Evolutionary conservation across 75 land plant genomes (phyloP), one percentile per base, ranked within the genome.

Genomic region (Azolla pinnata): DNA sequence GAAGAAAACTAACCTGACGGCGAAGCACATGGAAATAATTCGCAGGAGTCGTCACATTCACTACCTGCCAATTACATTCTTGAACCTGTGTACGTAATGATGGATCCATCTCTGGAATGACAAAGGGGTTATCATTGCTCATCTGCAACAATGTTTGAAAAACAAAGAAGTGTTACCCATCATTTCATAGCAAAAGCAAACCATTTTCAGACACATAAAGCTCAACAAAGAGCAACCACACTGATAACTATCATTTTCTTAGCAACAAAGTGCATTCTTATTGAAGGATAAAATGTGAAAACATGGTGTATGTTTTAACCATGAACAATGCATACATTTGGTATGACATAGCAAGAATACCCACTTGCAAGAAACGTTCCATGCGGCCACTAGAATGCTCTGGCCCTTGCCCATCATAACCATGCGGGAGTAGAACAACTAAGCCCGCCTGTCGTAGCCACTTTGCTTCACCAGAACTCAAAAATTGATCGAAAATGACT

Each of bases 321-420:
- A n/a, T n/a, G n/a, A n/a, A n/a, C n/a, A n/a, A n/a, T n/a, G n/a
- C n/a, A n/a, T n/a, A n/a, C n/a, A n/a, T n/a, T 38, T 7, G 42
- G 42, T 8, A 8, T 38, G 42, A 8, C 12, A 38, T 7, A 38
- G 14, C 12, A 8, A 38, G 57, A 55, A n/a, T 31, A 31, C 14
- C 14, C 59, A 81, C 96, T 90, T 92, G 97, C 49, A 92, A 84
- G 62, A 71, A 92, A 26, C 97, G 84, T 62, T 92, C 97, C 56
- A 92, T 55, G 17, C 97, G 51, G 62, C 85, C 97, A 81, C 90
- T 85, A 5, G 96, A 88, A 76, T 92, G 97, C 53, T 88, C 97
- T 47, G 97, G 97, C 4, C 97, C 96, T 52, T 92, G 97, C 18
- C 97, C 97, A 76, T 92, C 97, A 75, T 88, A 92, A 60, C 97